Base-by-base conservation (phyloP, 2,329 filamentous ascomycete genomes). In the Furcasterigmium furcatum region DNA sequence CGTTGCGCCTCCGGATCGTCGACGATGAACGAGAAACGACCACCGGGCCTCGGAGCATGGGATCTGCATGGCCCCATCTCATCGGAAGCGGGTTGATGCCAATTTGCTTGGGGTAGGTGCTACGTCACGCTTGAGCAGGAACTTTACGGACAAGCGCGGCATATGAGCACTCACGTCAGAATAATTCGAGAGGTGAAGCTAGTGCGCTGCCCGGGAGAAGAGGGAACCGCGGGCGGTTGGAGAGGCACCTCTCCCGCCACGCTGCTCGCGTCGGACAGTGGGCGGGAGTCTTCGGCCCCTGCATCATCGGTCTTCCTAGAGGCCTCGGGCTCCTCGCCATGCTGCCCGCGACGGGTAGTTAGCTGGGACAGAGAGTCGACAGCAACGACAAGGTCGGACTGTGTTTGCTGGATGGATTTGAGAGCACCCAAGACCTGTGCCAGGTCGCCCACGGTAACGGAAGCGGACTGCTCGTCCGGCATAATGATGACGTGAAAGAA, bases 71-170 rank as follows among this genome's bases (percentile, higher is more conserved):
- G 42, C 92, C 92, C 92, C 92, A 97, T 55, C 87, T 78, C 76
- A 97, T 82, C 19, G 84, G 81, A 43, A 96, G 72, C n/a, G 92
- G 91, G 53, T 95, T 88, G 66, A 97, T 92, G 51, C 92, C 92
- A 54, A 88, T 90, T 69, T 96, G 92, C 56, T 90, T 91, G 22
- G 92, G 92, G 66, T 97, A 96, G 6, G 91, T 96, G 42, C 79
- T 82, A 46, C 16, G 16, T 4, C 18, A 48, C 29, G 16, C 22
- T 39, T 20, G 13, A 45, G 57, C 43, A 59, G 14, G 38, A 41
- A 13, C 22, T 35, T 44, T 42, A 43, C 25, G 14, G 10, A 19
- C 7, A 19, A 20, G 38, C 22, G 13, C 20, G 25, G 14, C 20
- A 21, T 41, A 30, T 34, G 36, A 34, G 43, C 46, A 52, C 61